Evolutionary conservation across 768 basidiomycete species (phyloP), one percentile per base, ranked within the genome.

Genomic region (Lactarius sp.): DNA sequence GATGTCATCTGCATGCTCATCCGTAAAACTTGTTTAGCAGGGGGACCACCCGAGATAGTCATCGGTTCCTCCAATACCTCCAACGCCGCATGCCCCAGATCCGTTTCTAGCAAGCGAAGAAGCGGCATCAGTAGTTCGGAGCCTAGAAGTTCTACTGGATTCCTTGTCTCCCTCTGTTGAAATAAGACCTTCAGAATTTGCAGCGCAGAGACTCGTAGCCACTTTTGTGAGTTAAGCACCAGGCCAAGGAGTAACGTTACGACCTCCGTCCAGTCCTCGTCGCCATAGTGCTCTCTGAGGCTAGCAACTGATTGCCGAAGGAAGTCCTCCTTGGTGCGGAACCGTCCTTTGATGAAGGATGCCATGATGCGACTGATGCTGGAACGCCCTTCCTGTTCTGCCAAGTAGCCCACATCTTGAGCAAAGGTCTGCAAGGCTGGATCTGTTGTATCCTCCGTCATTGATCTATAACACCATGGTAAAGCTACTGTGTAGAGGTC

Each of bases 41-140:
- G 81, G 52, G 84, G 85, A 27, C 90, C 88, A 49, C 86, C 84
- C 1, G 85, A 84, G 75, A 94, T 87, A 20, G 81, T 83, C 74
- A 91, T 85, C 0, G 94, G 94, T 69, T 94, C 90, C 69, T 97
- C 94, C 6, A 98, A 81, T n/a, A 98, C 92, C 53, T 95, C 94
- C 52, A 98, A 80, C 1, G 94, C 94, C 65, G 90, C 85, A 8
- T 86, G 75, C 10, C 94, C 88, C 39, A 94, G 81, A 66, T 94
- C 90, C 2, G 91, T 92, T 68, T 90, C 88, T n/a, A 97, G 79
- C 27, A 98, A 81, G 33, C 93, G 86, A 37, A 98, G 77, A 33
- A 98, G 79, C 0, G 95, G 94, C 88, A 93, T 93, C 34, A 98
- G 82, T 27, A 95, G 78, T 71, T 97, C 94, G 1, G 90, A 88